Conservation (phyloP, 2,329 filamentous ascomycete genomes). For the Pseudogymnoascus destructans region DNA sequence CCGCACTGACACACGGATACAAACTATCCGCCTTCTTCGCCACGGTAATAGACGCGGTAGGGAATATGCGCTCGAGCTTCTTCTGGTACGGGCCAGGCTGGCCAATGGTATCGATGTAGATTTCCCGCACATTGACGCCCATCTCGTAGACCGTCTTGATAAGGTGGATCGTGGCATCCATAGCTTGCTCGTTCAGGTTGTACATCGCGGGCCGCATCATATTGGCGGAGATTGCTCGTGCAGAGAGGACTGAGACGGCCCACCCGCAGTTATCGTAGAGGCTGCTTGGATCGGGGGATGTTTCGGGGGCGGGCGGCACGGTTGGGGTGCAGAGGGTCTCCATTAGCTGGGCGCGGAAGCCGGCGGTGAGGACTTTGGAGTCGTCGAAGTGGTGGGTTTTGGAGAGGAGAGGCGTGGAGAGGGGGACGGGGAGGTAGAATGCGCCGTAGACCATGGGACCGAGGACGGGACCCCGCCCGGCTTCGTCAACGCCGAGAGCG, state of each 20-base stretch:
- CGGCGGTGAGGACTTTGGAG: slow-evolving; percentile 77
- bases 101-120: slow-evolving; percentile 93
- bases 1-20: slow-evolving; percentile 85
- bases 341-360: slow-evolving; percentile 62
- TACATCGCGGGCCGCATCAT: slow-evolving; percentile 40
- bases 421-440: slow-evolving; percentile 61
- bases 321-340: slow-evolving; percentile 53
- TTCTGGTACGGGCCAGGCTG: slow-evolving; percentile 71
- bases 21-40: slow-evolving; percentile 87
- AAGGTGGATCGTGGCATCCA: slow-evolving; percentile 78
- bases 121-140: slow-evolving; percentile 73
- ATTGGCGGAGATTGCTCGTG: slow-evolving; percentile 32
- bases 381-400: slow-evolving; percentile 80
- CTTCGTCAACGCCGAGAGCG: slow-evolving; percentile 83
- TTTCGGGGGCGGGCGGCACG: not conserved
- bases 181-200: slow-evolving; percentile 91
- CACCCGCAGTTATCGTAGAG: slow-evolving; percentile 61
- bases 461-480: slow-evolving; percentile 84
- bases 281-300: slow-evolving; percentile 28
- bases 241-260: slow-evolving; percentile 70
- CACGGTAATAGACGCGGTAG: slow-evolving; percentile 59
- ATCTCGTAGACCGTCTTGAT: slow-evolving; percentile 63
- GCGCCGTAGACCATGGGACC: slow-evolving; percentile 64
- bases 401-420: slow-evolving; percentile 62
- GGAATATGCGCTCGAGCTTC: slow-evolving; percentile 73